These are phyloP conservation scores for Thermochaetoides thermophila DNA, from an alignment of 495 filamentous ascomycete species.

Conservation along the genomic window DNA sequence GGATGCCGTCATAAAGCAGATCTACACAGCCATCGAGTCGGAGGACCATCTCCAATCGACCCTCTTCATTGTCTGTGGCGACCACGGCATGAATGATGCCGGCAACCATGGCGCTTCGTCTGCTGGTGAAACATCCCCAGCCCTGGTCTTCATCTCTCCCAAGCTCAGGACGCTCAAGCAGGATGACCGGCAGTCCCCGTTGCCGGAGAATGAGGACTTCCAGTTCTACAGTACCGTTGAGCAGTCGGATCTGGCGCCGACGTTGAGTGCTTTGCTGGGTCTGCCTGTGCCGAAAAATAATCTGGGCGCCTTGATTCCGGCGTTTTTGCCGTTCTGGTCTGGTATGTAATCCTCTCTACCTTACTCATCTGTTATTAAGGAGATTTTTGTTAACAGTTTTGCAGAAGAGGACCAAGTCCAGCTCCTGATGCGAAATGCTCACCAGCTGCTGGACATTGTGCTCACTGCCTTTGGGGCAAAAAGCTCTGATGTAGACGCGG, in stretches of 20 bases:
- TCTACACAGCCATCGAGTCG: slow-evolving; percentile 61
- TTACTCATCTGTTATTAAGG: too few species aligned
- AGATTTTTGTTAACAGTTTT: slow-evolving; percentile 2
- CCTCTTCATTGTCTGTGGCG: slow-evolving; percentile 74
- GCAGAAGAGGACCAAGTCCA: slow-evolving; percentile 43
- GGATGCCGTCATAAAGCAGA: slow-evolving; percentile 63
- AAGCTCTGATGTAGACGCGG: slow-evolving; percentile 13
- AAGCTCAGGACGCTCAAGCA: slow-evolving; percentile 47
- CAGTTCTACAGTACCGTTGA: slow-evolving; percentile 73
- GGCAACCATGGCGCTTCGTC: slow-evolving; percentile 94
- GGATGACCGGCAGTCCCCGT: slow-evolving; percentile 26
- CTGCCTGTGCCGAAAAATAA: slow-evolving; percentile 89
- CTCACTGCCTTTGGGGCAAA: slow-evolving; percentile 49
- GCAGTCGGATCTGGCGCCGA: slow-evolving; percentile 86
- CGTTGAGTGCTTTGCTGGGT: slow-evolving; percentile 72
- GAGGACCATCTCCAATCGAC: slow-evolving; percentile 58
- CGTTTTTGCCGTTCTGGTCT: slow-evolving; percentile 63
- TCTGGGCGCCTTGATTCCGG: slow-evolving; percentile 70
- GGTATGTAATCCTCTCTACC: slow-evolving; percentile 34
- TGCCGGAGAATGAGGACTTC: slow-evolving; percentile 41
- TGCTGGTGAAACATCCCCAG: slow-evolving; percentile 83
- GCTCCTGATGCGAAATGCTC: slow-evolving; percentile 59
- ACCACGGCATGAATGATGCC: slow-evolving; percentile 98
- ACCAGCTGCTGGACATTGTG: slow-evolving; percentile 61
- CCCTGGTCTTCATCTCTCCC: slow-evolving; percentile 82